These are phyloP conservation scores for Alloteropsis angusta DNA, from an alignment of 202 grass and related monocot species.

Conservation along the genomic window DNA sequence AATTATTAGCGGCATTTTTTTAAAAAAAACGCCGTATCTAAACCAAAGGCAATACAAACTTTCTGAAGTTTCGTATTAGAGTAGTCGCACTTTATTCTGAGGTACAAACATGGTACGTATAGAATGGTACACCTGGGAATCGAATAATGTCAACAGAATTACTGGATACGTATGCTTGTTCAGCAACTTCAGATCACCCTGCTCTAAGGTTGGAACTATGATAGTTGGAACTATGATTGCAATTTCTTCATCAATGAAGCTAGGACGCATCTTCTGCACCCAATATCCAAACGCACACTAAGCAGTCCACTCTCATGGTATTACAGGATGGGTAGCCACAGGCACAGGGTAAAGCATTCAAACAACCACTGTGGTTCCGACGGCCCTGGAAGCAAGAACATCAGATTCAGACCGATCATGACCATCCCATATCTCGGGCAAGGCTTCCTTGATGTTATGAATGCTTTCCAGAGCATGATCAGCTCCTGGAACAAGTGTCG, in stretches of 20 bases:
- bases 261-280: neutral
- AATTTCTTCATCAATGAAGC: neutral
- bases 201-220: too few relatives aligned
- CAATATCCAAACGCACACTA: neutral
- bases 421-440: slow-evolving; percentile 54
- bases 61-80: neutral
- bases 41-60: neutral
- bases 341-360: slow-evolving; percentile 7
- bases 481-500: slow-evolving; percentile 29
- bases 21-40: neutral
- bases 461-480: slow-evolving; percentile 55
- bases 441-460: slow-evolving; percentile 49
- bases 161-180: neutral
- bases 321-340: neutral
- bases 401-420: slow-evolving; percentile 28
- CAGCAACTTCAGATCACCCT: neutral
- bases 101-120: neutral
- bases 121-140: neutral
- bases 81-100: neutral
- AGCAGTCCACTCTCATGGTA: neutral
- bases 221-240: neutral
- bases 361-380: slow-evolving; percentile 36
- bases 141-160: neutral
- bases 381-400: slow-evolving; percentile 24
- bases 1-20: neutral